Base-by-base conservation (phyloP, 1,284 basidiomycete genomes). In the Peniophora sp. region DNA sequence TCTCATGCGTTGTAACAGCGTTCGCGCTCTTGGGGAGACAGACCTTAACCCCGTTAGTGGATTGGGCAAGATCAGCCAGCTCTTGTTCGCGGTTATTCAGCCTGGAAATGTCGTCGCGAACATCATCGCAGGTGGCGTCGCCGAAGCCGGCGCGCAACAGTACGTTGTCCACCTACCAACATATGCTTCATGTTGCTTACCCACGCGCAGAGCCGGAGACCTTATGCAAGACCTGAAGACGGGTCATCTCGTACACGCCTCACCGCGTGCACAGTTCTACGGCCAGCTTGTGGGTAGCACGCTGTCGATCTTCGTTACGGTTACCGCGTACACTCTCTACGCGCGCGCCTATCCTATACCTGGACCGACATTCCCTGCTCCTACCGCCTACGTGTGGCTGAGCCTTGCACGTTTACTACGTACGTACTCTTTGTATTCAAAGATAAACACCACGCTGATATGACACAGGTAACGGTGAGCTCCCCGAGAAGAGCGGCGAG, bases 181-280 rank as follows among this genome's bases (percentile, higher is more conserved):
- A 48, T 44, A 35, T 34, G 36, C 25, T 14, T 6, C 27, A 32
- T 32, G 27, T 6, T 32, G 32, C 38, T 32, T 32, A 48, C 17
- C 16, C 35, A 12, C 12, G 43, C 46, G 39, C 58, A 92, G 90
- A 65, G 93, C 95, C 8, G 96, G 95, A 16, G 95, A 98, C 65
- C 80, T 98, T 17, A 97, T 98, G 94, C 95, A 98, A 71, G 96
- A 98, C 66, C 75, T 97, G 58, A 98, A 98, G 72, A 97, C 95
- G 1, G 96, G 96, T 0, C 88, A 94, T 63, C 75, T 97, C 19
- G 78, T 95, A 49, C 81, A 81, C 55, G 93, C 91, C 3, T 92
- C 91, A 9, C 91, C 91, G 22, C 75, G 90, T 61, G 88, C 88
- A 2, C 90, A 93, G 60, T 94, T 94, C 64, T 92, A 83, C 60